phyloP scores from a whole-genome alignment of 805 yeast species.

The Cyberlindnera mrakii region DNA sequence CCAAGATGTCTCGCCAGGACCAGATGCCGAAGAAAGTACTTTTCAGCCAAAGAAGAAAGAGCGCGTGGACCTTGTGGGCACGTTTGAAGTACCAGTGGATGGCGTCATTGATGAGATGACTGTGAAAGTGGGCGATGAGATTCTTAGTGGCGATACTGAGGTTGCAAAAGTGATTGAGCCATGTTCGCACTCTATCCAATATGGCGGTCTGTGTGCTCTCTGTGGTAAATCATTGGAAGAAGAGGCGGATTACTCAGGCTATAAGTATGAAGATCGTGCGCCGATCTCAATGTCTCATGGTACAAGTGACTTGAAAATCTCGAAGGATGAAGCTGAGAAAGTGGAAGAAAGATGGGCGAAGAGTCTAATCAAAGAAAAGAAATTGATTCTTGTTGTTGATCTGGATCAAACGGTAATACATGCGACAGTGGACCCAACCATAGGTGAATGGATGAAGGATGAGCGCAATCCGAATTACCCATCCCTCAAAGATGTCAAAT shows the following conservation, averaged over 20 bases:
- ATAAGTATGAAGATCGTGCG: slow-evolving; percentile 54
- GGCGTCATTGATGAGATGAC: slow-evolving; percentile 54
- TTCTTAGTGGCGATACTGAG: slow-evolving; percentile 38
- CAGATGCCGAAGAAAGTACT: slow-evolving; percentile 10
- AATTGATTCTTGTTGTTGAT: slow-evolving; percentile 88
- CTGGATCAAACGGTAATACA: slow-evolving; percentile 96
- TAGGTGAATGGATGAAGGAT: slow-evolving; percentile 92
- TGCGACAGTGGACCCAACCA: slow-evolving; percentile 96
- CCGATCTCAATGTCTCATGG: slow-evolving; percentile 88
- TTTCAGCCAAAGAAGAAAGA: slow-evolving; percentile 25
- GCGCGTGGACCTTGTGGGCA: slow-evolving; percentile 63
- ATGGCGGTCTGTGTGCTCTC: slow-evolving; percentile 89
- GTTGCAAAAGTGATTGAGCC: slow-evolving; percentile 67
- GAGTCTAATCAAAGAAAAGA: slow-evolving; percentile 53
- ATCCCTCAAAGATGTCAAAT: slow-evolving; percentile 73
- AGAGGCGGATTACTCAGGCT: slow-evolving; percentile 71
- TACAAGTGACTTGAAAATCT: slow-evolving; percentile 74
- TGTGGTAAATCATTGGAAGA: slow-evolving; percentile 77
- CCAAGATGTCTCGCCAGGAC: slow-evolving; percentile 27
- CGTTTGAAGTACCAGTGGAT: slow-evolving; percentile 78
- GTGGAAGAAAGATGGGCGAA: slow-evolving; percentile 66
- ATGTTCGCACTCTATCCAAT: slow-evolving; percentile 88
- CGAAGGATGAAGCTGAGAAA: slow-evolving; percentile 78
- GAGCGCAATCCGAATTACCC: slow-evolving; percentile 79
- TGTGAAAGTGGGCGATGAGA: slow-evolving; percentile 53